Evolutionary conservation across 2,329 filamentous ascomycete species (phyloP), one percentile per base, ranked within the genome.

Genomic region (Lasiodiplodia theobromae): DNA sequence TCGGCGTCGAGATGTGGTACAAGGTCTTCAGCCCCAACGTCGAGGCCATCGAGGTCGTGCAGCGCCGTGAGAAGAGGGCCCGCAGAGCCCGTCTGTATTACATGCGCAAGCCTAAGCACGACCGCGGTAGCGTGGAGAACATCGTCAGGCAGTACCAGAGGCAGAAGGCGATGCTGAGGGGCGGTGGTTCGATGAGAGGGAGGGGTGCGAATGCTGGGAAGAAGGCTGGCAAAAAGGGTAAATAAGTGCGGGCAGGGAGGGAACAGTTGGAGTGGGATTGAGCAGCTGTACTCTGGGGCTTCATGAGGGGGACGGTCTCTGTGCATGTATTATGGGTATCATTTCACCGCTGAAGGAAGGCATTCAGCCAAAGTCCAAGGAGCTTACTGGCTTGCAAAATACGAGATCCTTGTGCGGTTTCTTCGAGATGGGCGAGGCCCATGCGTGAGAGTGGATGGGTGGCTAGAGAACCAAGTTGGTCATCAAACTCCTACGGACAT

Each of bases 1-100:
- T 96, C 7, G 92, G 93, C 70, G 93, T 97, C 70, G 96, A 99
- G 87, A 96, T 97, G 93, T 97, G 93, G 90, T 94, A 92, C 82
- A 99, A 99, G 86, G 86, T 98, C 69, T 98, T 96, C 85, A 92
- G 89, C 77, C 95, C 95, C 70, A 91, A 92, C 77, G 91, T 98
- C 38, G 89, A 92, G 78, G 93, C 92, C 71, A 93, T 99, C 76
- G 95, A 99, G 82, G 91, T 99, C 74, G 92, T 98, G 80, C 93
- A 97, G 88, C 86, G 95, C 74, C 87, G 89, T 71, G 86, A 88
- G 77, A 96, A 94, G 90, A 88, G 93, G 79, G 93, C 93, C 72
- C 90, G 94, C 78, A 88, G 96, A 75, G 95, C 94, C 31, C 87
- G 93, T 73, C 85, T 99, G 80, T 97, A 92, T 75, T 98, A 95